phyloP scores from a whole-genome alignment of 495 filamentous ascomycete species.

The Talaromyces nanjingensis region DNA sequence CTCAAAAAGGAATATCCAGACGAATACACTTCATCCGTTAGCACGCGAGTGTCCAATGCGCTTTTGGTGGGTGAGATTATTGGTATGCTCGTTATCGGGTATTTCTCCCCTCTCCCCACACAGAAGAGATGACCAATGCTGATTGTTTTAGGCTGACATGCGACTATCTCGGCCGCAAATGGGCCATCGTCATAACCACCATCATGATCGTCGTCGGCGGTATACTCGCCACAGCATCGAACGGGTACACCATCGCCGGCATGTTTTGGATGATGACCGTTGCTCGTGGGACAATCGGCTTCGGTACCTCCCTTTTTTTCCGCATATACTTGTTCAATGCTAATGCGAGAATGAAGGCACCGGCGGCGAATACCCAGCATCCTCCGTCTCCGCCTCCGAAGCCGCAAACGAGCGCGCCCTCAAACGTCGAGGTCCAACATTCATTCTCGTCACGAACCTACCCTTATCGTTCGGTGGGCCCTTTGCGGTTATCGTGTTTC shows the following conservation, averaged over 20 bases:
- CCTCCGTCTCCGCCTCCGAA: slow-evolving; percentile 38
- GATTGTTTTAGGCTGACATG: slow-evolving; percentile 20
- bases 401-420: slow-evolving; percentile 40
- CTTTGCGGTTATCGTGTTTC: slow-evolving; percentile 39
- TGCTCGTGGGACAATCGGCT: slow-evolving; percentile 40
- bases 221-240: slow-evolving; percentile 41
- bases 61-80: slow-evolving; percentile 46
- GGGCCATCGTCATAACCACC: slow-evolving; percentile 44
- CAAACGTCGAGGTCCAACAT: slow-evolving; percentile 40
- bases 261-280: slow-evolving; percentile 52
- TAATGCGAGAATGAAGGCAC: slow-evolving; percentile 12
- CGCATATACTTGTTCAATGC: background rate
- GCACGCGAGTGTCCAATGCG: slow-evolving; percentile 47
- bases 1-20: slow-evolving; percentile 38
- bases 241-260: slow-evolving; percentile 38
- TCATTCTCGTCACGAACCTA: slow-evolving; percentile 49
- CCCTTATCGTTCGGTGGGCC: slow-evolving; percentile 44
- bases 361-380: slow-evolving; percentile 43
- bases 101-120: background rate
- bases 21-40: slow-evolving; percentile 35
- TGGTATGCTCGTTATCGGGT: slow-evolving; percentile 44
- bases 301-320: slow-evolving; percentile 19
- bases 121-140: too few relatives aligned
- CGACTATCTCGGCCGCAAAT: slow-evolving; percentile 47
- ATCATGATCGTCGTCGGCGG: slow-evolving; percentile 45